These are phyloP conservation scores for Penicillium bialowiezense DNA, from an alignment of 495 filamentous ascomycete species.

Conservation along the genomic window DNA sequence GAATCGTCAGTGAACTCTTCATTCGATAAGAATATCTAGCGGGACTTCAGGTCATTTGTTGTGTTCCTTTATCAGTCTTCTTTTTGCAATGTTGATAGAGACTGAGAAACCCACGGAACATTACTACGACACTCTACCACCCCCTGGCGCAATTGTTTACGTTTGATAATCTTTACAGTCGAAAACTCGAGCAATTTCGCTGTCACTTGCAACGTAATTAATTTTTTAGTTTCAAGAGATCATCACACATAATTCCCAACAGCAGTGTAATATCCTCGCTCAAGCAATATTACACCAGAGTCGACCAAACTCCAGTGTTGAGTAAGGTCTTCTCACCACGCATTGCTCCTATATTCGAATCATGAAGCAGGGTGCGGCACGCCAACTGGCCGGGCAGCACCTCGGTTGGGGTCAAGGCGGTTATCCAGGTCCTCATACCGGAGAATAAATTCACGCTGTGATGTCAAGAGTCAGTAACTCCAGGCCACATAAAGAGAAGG, in stretches of 20 bases:
- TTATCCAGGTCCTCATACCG: conserved; percentile 76
- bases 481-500: not conserved
- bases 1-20: too few species aligned
- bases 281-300: conserved; percentile 31
- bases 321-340: conserved; percentile 13
- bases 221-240: conserved; percentile 27
- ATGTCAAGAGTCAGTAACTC: conserved; percentile 1
- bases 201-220: too few species aligned
- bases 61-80: too few species aligned
- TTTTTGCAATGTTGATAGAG: too few species aligned
- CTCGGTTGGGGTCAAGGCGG: conserved; percentile 42
- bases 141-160: too few species aligned
- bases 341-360: conserved; percentile 12
- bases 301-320: conserved; percentile 38
- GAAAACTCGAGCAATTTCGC: too few species aligned
- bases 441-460: conserved; percentile 72
- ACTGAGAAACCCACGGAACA: too few species aligned
- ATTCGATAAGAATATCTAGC: too few species aligned
- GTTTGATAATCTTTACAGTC: too few species aligned
- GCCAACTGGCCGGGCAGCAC: conserved; percentile 30
- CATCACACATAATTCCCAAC: conserved; percentile 24
- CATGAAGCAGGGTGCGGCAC: conserved; percentile 43
- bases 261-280: conserved; percentile 24
- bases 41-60: too few species aligned
- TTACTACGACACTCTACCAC: too few species aligned